Percentiles rank a stretch among this genome's conserved stretches.
Evolutionary conservation across 2,329 filamentous ascomycete genomes (phyloP).

Genomic region (Lecanicillium sp.): DNA sequence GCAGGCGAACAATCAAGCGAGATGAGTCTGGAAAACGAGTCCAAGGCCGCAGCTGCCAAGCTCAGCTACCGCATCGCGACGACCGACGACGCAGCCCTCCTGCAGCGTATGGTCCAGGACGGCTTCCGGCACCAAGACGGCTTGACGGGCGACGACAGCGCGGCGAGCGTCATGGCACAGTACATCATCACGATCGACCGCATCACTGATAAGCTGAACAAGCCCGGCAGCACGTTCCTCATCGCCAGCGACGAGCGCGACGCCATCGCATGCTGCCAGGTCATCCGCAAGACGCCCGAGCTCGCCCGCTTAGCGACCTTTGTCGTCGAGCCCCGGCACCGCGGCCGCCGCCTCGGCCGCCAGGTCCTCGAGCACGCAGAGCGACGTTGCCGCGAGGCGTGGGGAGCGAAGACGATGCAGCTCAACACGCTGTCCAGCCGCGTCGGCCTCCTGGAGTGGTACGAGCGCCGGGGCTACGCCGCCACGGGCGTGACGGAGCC

Average conservation of each 20-base stretch:
- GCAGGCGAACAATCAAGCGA: not conserved
- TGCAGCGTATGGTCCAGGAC: conserved; percentile 1
- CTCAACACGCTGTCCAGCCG: conserved; percentile 9
- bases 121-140: not conserved
- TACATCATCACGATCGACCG: not conserved
- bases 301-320: conserved; percentile 1
- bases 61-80: not conserved
- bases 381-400: not conserved
- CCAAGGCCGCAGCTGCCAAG: not conserved
- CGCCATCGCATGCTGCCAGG: not conserved
- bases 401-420: conserved; percentile 4
- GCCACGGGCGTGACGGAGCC: conserved; percentile 1
- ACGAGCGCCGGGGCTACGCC: not conserved
- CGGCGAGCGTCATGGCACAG: not conserved
- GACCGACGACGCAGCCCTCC: not conserved
- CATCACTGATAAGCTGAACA: not conserved
- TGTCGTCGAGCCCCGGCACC: not conserved
- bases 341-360: conserved; percentile 9
- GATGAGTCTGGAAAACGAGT: not conserved
- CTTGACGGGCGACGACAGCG: not conserved
- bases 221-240: not conserved
- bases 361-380: not conserved
- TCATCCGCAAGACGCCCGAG: not conserved
- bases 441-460: not conserved
- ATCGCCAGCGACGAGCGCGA: not conserved